phyloP scores from a whole-genome alignment of 1,139 yeast genomes.

The Petasospora fabianii region DNA sequence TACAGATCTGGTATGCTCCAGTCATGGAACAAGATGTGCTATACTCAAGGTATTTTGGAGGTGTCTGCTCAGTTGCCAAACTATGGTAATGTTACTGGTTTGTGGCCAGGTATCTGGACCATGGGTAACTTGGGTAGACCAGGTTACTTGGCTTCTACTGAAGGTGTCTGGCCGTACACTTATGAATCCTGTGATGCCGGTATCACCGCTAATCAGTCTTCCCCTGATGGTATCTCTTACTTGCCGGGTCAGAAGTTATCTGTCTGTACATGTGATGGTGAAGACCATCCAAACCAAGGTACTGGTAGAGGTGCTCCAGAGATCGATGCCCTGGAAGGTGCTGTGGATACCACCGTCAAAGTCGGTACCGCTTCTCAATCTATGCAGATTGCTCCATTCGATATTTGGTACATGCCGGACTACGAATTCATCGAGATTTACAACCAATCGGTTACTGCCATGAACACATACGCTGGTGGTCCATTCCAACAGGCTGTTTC shows the following conservation, averaged over 20 bases:
- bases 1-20: conserved; percentile 63
- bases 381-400: conserved; percentile 57
- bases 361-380: conserved; percentile 59
- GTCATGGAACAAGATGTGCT: conserved; percentile 59
- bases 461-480: conserved; percentile 21
- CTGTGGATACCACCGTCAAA: conserved; percentile 38
- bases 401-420: conserved; percentile 62
- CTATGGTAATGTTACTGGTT: conserved; percentile 51
- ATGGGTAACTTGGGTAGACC: conserved; percentile 64
- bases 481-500: conserved; percentile 61
- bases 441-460: conserved; percentile 34
- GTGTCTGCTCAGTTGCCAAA: conserved; percentile 51
- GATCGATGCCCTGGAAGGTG: conserved; percentile 60
- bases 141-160: conserved; percentile 58
- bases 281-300: conserved; percentile 57
- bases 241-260: conserved; percentile 56
- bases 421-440: conserved; percentile 47
- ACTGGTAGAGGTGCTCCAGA: conserved; percentile 65
- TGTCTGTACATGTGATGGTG: conserved; percentile 54
- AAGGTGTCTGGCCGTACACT: conserved; percentile 64
- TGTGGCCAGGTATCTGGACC: conserved; percentile 67
- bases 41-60: conserved; percentile 53
- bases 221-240: conserved; percentile 57
- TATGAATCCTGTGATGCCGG: conserved; percentile 62
- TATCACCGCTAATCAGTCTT: conserved; percentile 61